phyloP scores from a whole-genome alignment of 2,329 filamentous ascomycete genomes.

The Scedosporium apiospermum region DNA sequence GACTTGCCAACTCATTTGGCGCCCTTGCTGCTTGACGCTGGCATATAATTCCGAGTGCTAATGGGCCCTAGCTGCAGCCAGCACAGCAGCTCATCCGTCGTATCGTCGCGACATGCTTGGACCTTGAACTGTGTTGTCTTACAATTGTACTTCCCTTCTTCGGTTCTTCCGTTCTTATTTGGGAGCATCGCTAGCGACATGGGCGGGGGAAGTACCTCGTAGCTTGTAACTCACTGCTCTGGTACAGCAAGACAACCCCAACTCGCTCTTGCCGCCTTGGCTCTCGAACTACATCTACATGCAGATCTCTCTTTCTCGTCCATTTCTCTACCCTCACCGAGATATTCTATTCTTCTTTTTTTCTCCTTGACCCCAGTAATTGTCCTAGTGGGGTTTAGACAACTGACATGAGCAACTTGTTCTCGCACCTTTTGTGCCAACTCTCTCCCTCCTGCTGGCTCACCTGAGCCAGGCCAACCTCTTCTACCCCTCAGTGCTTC shows the following conservation, averaged over 20 bases:
- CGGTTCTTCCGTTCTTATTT: neutral
- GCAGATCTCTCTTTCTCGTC: neutral
- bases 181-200: too few relatives aligned
- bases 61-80: neutral
- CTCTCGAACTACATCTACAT: neutral
- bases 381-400: neutral
- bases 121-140: neutral
- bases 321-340: neutral
- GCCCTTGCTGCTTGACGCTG: neutral
- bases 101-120: neutral
- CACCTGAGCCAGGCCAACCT: neutral
- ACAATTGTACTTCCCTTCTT: neutral
- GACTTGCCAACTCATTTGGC: conserved; percentile 3
- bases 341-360: neutral
- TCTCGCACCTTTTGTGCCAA: neutral
- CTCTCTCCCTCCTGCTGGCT: neutral
- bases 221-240: too few relatives aligned
- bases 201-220: too few relatives aligned
- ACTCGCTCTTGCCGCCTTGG: neutral
- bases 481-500: neutral
- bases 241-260: too few relatives aligned
- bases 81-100: neutral
- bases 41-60: neutral
- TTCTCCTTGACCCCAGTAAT: neutral
- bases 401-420: neutral